Evolutionary conservation across 495 filamentous ascomycete species (phyloP).

Genomic region (Podospora sp.): DNA sequence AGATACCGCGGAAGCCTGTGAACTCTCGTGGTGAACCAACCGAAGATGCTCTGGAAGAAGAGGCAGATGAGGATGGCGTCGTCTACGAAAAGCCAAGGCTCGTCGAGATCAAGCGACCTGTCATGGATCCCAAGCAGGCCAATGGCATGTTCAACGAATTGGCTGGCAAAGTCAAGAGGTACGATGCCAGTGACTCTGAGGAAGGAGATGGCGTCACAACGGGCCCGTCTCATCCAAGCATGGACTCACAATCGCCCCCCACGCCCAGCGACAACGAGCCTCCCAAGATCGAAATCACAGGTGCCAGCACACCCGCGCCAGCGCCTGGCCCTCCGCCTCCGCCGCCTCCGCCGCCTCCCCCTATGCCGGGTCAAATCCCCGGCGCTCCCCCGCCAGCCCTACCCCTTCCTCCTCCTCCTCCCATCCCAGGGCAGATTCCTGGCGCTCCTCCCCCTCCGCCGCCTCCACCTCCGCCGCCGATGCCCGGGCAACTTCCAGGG

Average conservation of each 20-base stretch:
- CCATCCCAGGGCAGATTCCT: constrained; percentile 49
- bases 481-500: constrained; percentile 49
- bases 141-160: constrained; percentile 81
- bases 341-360: constrained; percentile 48
- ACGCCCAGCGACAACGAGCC: constrained; percentile 66
- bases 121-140: constrained; percentile 72
- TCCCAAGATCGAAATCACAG: constrained; percentile 51
- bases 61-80: constrained; percentile 53
- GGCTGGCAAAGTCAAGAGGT: constrained; percentile 70
- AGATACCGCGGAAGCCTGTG: constrained; percentile 58
- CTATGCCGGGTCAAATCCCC: constrained; percentile 43
- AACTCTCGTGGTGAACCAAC: constrained; percentile 42
- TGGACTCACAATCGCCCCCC: constrained; percentile 69
- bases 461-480: constrained; percentile 46
- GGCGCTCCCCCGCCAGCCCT: constrained; percentile 42
- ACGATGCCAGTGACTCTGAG: constrained; percentile 74
- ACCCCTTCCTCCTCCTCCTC: constrained; percentile 40
- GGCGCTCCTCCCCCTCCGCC: constrained; percentile 55
- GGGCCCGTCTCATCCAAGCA: constrained; percentile 73
- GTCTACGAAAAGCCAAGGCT: constrained; percentile 68
- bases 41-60: constrained; percentile 43
- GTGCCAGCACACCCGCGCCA: constrained; percentile 21
- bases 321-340: constrained; percentile 40
- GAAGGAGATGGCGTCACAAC: constrained; percentile 73
- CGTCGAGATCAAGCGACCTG: constrained; percentile 69